Percentiles rank a stretch among this genome's conserved stretches.
phyloP scores from a whole-genome alignment of 1,284 basidiomycete species.

The Trichosporon sp. region DNA sequence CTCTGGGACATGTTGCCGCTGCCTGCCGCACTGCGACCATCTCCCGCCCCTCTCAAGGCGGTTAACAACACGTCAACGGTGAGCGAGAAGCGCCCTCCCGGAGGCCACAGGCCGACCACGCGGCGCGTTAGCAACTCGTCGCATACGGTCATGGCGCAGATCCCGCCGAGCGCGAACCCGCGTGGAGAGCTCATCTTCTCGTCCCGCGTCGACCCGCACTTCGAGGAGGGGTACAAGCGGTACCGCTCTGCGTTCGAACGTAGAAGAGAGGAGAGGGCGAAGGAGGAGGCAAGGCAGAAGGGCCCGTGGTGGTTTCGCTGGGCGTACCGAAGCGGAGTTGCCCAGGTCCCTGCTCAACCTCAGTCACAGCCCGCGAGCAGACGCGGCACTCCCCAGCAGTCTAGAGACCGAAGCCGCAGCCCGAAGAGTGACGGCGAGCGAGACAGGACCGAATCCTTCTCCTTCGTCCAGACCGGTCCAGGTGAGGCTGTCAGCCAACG shows the following conservation, averaged over 20 bases:
- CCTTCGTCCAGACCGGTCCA: constrained; percentile 25
- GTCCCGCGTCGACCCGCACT: constrained; percentile 75
- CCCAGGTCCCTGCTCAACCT: neutral
- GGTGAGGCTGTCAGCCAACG: constrained; percentile 26
- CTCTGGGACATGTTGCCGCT: constrained; percentile 67
- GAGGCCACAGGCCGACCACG: constrained; percentile 37
- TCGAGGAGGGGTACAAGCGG: constrained; percentile 89
- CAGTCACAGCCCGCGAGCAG: neutral
- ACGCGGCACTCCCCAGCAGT: neutral
- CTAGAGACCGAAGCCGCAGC: constrained; percentile 3
- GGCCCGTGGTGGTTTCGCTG: constrained; percentile 33
- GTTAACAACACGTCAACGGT: constrained; percentile 32
- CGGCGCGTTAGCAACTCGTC: constrained; percentile 26
- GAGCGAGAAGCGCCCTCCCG: constrained; percentile 38
- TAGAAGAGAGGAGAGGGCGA: constrained; percentile 66
- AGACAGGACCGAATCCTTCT: constrained; percentile 31
- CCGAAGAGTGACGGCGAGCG: constrained; percentile 13
- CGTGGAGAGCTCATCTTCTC: constrained; percentile 96
- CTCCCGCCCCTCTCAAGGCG: constrained; percentile 50
- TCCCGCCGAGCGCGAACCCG: constrained; percentile 85
- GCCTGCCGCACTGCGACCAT: constrained; percentile 65
- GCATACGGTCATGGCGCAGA: constrained; percentile 69
- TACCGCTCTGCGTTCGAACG: constrained; percentile 90
- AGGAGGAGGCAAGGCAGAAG: constrained; percentile 39
- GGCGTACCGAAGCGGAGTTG: neutral